Evolutionary conservation across 192 early-diverging fungal genomes (phyloP), one percentile per base, ranked within the genome.

Genomic region (Thoreauomyces humboldtii): DNA sequence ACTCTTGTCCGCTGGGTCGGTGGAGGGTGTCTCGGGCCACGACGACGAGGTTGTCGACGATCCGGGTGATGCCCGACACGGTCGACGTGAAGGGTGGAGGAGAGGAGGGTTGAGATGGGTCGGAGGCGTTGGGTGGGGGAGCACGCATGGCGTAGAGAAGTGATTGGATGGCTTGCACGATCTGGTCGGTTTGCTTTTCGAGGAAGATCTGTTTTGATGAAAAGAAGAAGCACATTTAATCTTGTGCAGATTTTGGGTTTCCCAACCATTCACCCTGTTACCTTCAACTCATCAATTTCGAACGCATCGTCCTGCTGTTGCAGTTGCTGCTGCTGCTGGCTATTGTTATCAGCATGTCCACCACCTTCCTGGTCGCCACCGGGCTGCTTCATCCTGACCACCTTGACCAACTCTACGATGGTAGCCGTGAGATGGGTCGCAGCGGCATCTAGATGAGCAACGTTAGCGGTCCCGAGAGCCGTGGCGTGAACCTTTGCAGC

Each of bases 401-500:
- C 51, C 48, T 80, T 78, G 21, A 92, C 90, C 44, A 97, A 73
- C 34, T 89, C 89, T 6, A 92, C 89, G 31, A 97, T 85, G 0
- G 89, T 81, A 0, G 81, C 85, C 6, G 91, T 91, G 53, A 96
- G 67, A 44, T 89, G 83, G 47, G 86, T 84, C 14, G 90, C 92
- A 2, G 94, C 87, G 7, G 80, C 78, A 73, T 96, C 92, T 42
- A 96, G 66, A n/a, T 89, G 75, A 32, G 82, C 87, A 43, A 91
- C 68, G 1, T 90, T 83, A 25, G 80, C 71, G 22, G 84, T 77
- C 17, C 73, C 73, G 37, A 70, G 43, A 47, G 84, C 86, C 41
- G 79, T 87, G 12, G 93, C 81, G 63, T 94, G 92, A 44, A 76
- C 79, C 67, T 93, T 90, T 19, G 91, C 88, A 0, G 88, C 85